Conservation (phyloP, 179 eudicot genomes). For the Corrigiola litoralis region DNA sequence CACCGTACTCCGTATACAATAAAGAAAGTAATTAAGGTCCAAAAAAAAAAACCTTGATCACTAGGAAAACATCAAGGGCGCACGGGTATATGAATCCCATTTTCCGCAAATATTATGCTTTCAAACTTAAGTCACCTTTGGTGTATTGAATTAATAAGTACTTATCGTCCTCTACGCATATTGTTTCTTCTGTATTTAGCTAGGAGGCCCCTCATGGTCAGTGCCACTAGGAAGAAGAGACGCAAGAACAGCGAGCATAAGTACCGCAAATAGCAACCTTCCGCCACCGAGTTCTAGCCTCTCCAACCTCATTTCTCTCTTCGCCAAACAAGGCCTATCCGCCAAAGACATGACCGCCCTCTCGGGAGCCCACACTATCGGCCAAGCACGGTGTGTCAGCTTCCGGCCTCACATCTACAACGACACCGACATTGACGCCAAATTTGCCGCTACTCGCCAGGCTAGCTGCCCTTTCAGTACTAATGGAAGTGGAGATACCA, state of each 20-base stretch:
- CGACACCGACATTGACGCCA: constrained; percentile 36
- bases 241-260: constrained; percentile 46
- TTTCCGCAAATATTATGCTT: too few species aligned
- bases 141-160: not conserved
- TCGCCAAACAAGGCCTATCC: constrained; percentile 33
- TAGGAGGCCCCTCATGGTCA: constrained; percentile 58
- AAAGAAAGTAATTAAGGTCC: too few species aligned
- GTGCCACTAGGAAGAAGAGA: constrained; percentile 58
- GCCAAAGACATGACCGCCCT: constrained; percentile 56
- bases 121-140: too few species aligned
- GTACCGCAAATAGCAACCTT: constrained; percentile 41
- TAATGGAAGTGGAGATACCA: constrained; percentile 31
- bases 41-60: too few species aligned
- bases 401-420: constrained; percentile 49
- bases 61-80: too few species aligned
- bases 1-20: too few species aligned
- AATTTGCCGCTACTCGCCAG: constrained; percentile 23
- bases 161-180: not conserved
- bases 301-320: constrained; percentile 30
- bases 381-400: constrained; percentile 41
- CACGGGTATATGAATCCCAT: too few species aligned
- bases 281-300: constrained; percentile 38
- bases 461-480: constrained; percentile 34
- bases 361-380: constrained; percentile 58
- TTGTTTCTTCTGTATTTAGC: constrained; percentile 10